Conservation (phyloP, 2,329 filamentous ascomycete genomes). For the Sclerotiophoma versabilis region DNA sequence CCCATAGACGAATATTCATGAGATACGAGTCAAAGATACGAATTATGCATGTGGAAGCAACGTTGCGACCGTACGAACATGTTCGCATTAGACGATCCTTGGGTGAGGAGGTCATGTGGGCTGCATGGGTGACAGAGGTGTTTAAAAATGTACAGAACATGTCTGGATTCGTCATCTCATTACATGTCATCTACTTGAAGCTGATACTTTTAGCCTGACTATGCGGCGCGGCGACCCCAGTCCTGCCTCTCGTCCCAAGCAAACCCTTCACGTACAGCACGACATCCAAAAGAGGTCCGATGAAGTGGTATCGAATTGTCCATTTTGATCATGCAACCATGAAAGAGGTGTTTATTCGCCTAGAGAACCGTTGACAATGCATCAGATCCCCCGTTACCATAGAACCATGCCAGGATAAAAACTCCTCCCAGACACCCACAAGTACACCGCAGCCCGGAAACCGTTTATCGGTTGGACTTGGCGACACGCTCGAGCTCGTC, state of each 20-base stretch:
- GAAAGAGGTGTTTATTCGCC: constrained; percentile 49
- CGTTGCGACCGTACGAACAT: background rate
- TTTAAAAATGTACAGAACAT: constrained; percentile 1
- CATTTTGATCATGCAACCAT: constrained; percentile 52
- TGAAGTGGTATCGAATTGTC: constrained; percentile 41
- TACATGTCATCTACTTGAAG: constrained; percentile 15
- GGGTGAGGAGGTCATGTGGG: no score
- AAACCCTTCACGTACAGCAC: constrained; percentile 21
- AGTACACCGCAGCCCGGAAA: constrained; percentile 30
- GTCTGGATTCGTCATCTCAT: constrained; percentile 19
- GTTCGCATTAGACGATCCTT: no score
- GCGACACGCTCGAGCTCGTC: constrained; percentile 99
- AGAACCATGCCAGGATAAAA: constrained; percentile 42
- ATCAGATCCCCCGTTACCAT: constrained; percentile 44
- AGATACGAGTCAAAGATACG: background rate
- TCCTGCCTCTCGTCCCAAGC: constrained; percentile 4
- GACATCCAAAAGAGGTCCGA: constrained; percentile 16
- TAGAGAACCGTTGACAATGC: constrained; percentile 47
- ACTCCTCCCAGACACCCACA: constrained; percentile 45
- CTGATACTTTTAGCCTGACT: constrained; percentile 11
- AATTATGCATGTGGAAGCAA: background rate
- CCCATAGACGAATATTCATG: background rate
- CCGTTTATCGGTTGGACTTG: constrained; percentile 98
- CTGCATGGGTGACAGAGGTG: background rate
- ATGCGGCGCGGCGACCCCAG: constrained; percentile 5